phyloP scores from a whole-genome alignment of 73 alveolate species.

The Durusdinium trenchii region DNA sequence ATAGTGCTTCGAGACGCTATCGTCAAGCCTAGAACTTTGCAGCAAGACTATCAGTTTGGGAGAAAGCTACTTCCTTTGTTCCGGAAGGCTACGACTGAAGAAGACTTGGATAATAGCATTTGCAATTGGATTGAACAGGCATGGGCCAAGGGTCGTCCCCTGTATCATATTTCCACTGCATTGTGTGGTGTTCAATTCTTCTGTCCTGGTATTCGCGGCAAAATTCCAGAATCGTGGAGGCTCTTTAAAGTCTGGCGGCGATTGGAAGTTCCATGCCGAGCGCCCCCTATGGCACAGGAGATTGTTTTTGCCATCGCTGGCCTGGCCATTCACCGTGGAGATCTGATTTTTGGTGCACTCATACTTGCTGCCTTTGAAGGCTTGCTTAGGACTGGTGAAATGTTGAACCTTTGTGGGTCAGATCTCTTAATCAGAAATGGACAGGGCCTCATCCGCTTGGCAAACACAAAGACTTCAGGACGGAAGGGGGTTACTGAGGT shows the following conservation, averaged over 20 bases:
- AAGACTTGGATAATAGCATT: background rate
- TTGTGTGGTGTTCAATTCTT: background rate
- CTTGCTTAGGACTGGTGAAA: constrained; percentile 11
- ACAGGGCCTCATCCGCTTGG: background rate
- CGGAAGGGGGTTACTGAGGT: background rate
- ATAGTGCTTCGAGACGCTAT: background rate
- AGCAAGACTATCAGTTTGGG: background rate
- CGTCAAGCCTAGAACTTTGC: background rate
- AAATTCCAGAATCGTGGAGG: background rate
- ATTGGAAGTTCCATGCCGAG: constrained; percentile 17
- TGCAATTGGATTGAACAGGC: background rate
- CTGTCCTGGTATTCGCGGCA: background rate
- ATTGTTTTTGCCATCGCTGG: background rate
- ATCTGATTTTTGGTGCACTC: background rate
- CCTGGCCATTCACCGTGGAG: background rate
- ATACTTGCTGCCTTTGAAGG: background rate
- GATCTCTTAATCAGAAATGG: background rate
- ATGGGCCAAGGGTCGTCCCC: background rate
- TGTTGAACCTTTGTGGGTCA: background rate
- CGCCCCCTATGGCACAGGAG: background rate
- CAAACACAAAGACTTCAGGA: background rate
- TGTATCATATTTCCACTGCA: background rate
- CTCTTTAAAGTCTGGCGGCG: background rate
- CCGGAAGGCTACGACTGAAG: background rate
- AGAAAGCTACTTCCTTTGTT: background rate